Conservation (phyloP, 2,329 filamentous ascomycete species). For the Bimuria novae-zelandiae region DNA sequence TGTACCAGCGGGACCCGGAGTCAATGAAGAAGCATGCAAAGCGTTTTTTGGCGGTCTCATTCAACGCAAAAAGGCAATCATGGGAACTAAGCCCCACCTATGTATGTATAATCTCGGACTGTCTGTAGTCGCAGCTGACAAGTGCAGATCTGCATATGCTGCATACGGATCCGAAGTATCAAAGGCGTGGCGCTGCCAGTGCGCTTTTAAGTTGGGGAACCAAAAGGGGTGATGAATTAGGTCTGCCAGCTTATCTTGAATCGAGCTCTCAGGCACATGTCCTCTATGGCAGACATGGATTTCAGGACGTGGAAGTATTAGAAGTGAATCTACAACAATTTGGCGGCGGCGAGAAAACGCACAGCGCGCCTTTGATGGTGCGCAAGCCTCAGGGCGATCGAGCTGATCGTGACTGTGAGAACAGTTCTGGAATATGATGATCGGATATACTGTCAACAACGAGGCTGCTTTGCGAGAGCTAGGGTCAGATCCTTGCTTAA, state of each 20-base stretch:
- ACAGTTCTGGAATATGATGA: neutral
- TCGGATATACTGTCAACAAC: neutral
- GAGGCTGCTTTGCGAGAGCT: too few relatives aligned
- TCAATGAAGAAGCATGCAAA: slow-evolving; percentile 29
- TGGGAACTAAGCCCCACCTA: slow-evolving; percentile 28
- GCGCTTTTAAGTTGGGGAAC: slow-evolving; percentile 28
- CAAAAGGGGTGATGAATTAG: slow-evolving; percentile 29
- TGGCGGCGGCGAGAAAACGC: slow-evolving; percentile 17
- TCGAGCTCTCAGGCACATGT: slow-evolving; percentile 23
- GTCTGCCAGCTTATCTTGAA: slow-evolving; percentile 32
- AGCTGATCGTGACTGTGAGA: neutral
- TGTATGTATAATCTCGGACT: slow-evolving; percentile 21
- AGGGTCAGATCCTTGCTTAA: too few relatives aligned
- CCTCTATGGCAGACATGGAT: slow-evolving; percentile 33
- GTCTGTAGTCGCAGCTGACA: neutral
- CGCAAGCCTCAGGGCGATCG: slow-evolving; percentile 11
- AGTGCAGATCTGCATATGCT: slow-evolving; percentile 33
- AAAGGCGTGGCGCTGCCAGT: slow-evolving; percentile 30
- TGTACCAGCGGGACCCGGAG: slow-evolving; percentile 21
- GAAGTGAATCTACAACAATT: slow-evolving; percentile 22
- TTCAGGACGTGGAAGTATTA: slow-evolving; percentile 26
- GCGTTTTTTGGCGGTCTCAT: slow-evolving; percentile 28
- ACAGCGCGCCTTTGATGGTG: slow-evolving; percentile 34
- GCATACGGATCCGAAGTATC: slow-evolving; percentile 31
- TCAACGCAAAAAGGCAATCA: slow-evolving; percentile 22